Base-by-base conservation (phyloP, 192 early-diverging fungal species). In the Podochytrium sp. region DNA sequence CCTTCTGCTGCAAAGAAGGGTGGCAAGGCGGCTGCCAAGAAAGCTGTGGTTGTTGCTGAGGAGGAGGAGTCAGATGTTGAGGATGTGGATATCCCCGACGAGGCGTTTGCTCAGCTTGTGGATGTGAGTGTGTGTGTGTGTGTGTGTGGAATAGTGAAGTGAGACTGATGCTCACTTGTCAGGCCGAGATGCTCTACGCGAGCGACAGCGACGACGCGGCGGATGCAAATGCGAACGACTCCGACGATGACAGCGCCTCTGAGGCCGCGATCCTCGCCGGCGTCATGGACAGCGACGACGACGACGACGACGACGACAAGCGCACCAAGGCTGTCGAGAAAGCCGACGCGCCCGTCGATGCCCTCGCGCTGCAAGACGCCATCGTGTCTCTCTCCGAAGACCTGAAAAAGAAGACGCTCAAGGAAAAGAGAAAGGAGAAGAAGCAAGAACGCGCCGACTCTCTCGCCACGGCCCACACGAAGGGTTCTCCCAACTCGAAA, bases 371-470 rank as follows among this genome's bases (percentile, higher is more conserved):
- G 25, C 67, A 69, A 32, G 52, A 69, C 67, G 67, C 67, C 51
- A 69, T 69, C 32, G 67, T 69, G 12, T 69, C 67, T 7, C 49
- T 56, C 1, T 18, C 53, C 20, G 35, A n/a, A 23, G 34, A 7
- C 23, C 12, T 35, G 7, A 16, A 52, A 29, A 7, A 38, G 20
- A 70, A 27, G 35, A 32, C 14, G 60, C 55, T 18, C 0, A 47
- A 61, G 72, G 38, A 30, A 69, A 52, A 30, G 61, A 72, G 50
- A 34, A 76, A 59, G 55, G 51, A 25, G 70, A 77, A 50, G 64
- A 66, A 66, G 43, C 18, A 18, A 23, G 64, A 12, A 30, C 10
- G 29, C 12, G 20, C 7, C 43, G 64, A 6, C 0, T 20, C 14
- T 12, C 20, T 18, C n/a, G 41, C 39, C 23, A 12, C 27, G 25